Percentiles rank a stretch among this genome's conserved stretches.
These are phyloP conservation scores for Arachis hypogaea DNA, from an alignment of 306 rosid species.

Conservation along the genomic window DNA sequence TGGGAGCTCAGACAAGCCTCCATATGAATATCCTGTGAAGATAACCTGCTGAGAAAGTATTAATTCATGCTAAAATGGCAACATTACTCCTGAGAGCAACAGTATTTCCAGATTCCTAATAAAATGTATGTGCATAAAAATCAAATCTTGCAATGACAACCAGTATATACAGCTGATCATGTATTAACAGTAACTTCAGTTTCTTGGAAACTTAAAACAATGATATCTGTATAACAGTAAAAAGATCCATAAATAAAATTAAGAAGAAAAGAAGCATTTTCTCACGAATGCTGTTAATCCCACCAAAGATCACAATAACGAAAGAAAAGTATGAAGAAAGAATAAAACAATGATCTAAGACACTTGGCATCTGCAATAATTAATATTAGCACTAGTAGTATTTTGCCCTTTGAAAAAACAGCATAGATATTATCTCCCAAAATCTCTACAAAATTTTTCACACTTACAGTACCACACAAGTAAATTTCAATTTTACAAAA, in stretches of 20 bases:
- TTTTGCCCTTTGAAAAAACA: too few species aligned
- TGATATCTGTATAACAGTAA: background rate
- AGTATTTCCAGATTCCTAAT: constrained; percentile 22
- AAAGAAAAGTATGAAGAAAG: background rate
- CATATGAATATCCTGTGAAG: constrained; percentile 96
- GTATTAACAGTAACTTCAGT: constrained; percentile 18
- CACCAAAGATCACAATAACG: constrained; percentile 11
- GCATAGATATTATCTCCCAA: too few species aligned
- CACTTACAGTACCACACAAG: background rate
- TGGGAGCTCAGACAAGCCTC: constrained; percentile 89
- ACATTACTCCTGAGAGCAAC: constrained; percentile 18
- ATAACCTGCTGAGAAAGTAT: constrained; percentile 69
- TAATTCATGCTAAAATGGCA: constrained; percentile 39
- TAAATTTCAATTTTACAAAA: background rate
- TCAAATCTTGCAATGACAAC: constrained; percentile 16
- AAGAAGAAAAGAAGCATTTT: constrained; percentile 2
- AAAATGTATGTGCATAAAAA: constrained; percentile 21
- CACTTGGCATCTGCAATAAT: background rate
- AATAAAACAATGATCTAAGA: background rate
- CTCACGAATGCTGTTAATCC: constrained; percentile 25
- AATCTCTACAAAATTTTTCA: background rate
- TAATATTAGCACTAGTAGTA: too few species aligned
- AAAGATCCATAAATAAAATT: background rate
- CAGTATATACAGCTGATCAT: constrained; percentile 10
- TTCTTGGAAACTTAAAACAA: background rate